Evolutionary conservation across 2,329 filamentous ascomycete species (phyloP), one percentile per base, ranked within the genome.

Genomic region (Falciphora oryzae): DNA sequence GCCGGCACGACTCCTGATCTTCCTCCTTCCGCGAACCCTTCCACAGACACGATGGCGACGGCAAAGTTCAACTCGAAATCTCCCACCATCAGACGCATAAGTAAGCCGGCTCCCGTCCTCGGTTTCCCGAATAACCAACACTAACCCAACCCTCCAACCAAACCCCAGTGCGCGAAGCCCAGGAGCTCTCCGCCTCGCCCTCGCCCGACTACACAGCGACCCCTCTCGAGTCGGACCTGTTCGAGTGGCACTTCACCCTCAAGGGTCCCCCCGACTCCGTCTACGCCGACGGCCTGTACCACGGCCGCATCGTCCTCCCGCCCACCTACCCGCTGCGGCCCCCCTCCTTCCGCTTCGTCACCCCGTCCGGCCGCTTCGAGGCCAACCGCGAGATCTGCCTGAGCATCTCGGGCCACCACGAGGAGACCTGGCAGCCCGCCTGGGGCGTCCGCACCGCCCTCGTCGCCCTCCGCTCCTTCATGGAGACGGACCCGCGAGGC

Each of bases 201-300:
- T 95, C 92, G 2, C 82, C 91, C 64, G 92, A 97, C 79, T 96
- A 94, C 78, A 86, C 89, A 70, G 95, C 94, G 57, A 83, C 88
- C 4, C 95, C 95, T 0, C 86, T 94, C 67, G 94, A 98, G 74
- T 83, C 86, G 38, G 93, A 98, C 77, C 88, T 99, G 64, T 97
- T 97, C 78, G 93, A 98, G 78, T 99, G 95, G 95, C 95, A 99
- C 80, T 99, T 98, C 79, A 99, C 95, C 0, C 83, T 99, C n/a
- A 87, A 89, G 63, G 95, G 95, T 0, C 93, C 94, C 0, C 94
- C 94, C 0, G 81, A 85, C 38, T 93, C 92, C 0, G 86, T 89
- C 53, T 97, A 93, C 78, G 86, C 87, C 59, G 80, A 83, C 38
- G 95, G 95, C 61, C 85, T 97, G 72, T 99, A 98, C 80, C 95